These are phyloP conservation scores for Fusarium caatingaense DNA, from an alignment of 2,329 filamentous ascomycete species.

Conservation along the genomic window DNA sequence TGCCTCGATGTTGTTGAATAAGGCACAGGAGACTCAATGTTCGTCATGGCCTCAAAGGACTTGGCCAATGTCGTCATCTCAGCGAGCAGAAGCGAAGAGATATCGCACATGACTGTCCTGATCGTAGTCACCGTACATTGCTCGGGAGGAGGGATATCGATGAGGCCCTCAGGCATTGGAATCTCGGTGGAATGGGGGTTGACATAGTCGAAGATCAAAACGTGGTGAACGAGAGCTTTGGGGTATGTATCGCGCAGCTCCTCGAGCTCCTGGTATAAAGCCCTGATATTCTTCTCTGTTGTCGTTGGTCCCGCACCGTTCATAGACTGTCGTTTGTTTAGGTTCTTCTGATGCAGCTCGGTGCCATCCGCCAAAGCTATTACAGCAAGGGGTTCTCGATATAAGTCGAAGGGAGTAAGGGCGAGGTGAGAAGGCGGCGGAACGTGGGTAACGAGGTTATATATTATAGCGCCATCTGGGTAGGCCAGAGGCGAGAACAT, in stretches of 20 bases:
- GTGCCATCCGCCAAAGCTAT: constrained; percentile 86
- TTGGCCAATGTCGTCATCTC: constrained; percentile 81
- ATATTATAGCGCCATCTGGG: constrained; percentile 86
- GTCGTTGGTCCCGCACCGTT: constrained; percentile 62
- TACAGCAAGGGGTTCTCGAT: constrained; percentile 83
- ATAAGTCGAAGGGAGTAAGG: constrained; percentile 89
- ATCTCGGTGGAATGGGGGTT: constrained; percentile 60
- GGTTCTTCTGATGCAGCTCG: constrained; percentile 69
- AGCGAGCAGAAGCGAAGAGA: constrained; percentile 77
- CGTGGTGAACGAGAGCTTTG: constrained; percentile 79
- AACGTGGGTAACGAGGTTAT: constrained; percentile 84
- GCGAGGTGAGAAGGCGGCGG: constrained; percentile 83
- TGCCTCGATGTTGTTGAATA: constrained; percentile 52
- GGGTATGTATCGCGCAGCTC: constrained; percentile 78
- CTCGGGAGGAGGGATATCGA: constrained; percentile 75
- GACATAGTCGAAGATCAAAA: constrained; percentile 82
- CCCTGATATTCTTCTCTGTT: constrained; percentile 67
- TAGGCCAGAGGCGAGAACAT: constrained; percentile 95
- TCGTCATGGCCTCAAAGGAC: constrained; percentile 77
- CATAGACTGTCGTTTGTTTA: constrained; percentile 65
- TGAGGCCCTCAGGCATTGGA: constrained; percentile 73
- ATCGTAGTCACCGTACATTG: constrained; percentile 81
- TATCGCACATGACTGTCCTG: constrained; percentile 82
- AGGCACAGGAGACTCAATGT: constrained; percentile 80
- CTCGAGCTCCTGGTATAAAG: constrained; percentile 75